A percentile compares a stretch with the other conserved stretches of the same genome.
phyloP scores from a whole-genome alignment of 2,329 filamentous ascomycete species.

The Apiospora koreana region DNA sequence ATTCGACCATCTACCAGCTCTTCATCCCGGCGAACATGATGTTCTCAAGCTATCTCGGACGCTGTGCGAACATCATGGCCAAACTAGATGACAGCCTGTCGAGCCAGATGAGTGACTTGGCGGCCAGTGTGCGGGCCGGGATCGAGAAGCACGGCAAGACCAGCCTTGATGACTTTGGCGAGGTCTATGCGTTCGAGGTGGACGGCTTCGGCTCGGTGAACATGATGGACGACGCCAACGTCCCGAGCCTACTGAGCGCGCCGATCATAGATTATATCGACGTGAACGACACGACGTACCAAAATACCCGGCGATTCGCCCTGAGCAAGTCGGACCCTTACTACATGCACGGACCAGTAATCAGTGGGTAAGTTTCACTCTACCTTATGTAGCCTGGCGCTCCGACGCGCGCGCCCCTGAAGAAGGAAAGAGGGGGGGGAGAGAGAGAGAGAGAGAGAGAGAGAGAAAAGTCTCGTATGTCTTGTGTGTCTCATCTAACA shows the following conservation, averaged over 20 bases:
- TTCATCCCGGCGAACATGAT: conserved; percentile 91
- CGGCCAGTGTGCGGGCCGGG: conserved; percentile 64
- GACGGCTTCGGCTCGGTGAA: conserved; percentile 70
- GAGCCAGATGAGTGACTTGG: conserved; percentile 56
- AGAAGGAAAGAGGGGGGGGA: too few relatives aligned
- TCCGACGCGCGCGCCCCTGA: not conserved
- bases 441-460: too few relatives aligned
- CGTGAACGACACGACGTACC: conserved; percentile 65
- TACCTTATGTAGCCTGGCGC: not conserved
- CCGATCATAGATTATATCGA: conserved; percentile 64
- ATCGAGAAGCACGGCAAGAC: conserved; percentile 50
- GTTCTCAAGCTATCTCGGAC: conserved; percentile 65
- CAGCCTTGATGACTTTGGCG: conserved; percentile 58
- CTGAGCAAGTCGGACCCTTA: conserved; percentile 78
- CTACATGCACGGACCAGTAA: conserved; percentile 65
- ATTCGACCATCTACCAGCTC: conserved; percentile 82
- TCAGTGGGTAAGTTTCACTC: conserved; percentile 50
- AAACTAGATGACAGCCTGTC: conserved; percentile 47
- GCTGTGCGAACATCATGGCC: conserved; percentile 47
- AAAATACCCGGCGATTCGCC: conserved; percentile 79
- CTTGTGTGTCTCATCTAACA: not conserved
- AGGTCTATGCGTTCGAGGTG: conserved; percentile 77
- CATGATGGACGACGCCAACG: conserved; percentile 73
- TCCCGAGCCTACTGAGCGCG: conserved; percentile 65
- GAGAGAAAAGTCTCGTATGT: not conserved